These are phyloP conservation scores for Pyracantha coccinea DNA, from an alignment of 331 rosid species.

Conservation along the genomic window DNA sequence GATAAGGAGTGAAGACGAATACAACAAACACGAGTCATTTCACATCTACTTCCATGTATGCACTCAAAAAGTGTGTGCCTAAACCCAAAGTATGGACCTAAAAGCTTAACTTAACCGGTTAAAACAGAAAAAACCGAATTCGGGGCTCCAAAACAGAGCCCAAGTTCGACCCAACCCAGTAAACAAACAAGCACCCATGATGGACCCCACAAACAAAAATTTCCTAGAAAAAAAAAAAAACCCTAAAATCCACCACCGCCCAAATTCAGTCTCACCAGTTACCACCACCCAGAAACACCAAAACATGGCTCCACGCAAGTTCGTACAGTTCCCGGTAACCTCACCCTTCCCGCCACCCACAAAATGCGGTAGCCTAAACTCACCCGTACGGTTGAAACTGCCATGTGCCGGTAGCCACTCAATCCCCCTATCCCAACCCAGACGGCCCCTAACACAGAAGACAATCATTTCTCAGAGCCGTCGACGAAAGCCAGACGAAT, in stretches of 20 bases:
- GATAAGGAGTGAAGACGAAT: too few species aligned
- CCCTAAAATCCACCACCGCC: background rate
- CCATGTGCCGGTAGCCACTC: background rate
- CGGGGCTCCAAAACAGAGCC: background rate
- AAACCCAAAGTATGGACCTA: background rate
- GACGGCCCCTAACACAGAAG: background rate
- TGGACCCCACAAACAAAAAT: background rate
- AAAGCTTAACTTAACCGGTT: background rate
- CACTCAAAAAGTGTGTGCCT: background rate
- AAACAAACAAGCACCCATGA: background rate
- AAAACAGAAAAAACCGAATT: background rate
- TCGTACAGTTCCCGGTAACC: conserved; percentile 10
- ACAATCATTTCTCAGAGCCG: conserved; percentile 18
- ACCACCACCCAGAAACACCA: background rate
- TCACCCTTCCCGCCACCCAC: conserved; percentile 12
- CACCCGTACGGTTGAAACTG: conserved; percentile 8
- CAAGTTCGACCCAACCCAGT: background rate
- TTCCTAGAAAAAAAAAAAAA: background rate
- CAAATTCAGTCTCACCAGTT: background rate
- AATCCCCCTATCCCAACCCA: background rate
- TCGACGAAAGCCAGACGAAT: conserved; percentile 50
- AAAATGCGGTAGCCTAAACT: background rate
- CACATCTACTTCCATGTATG: background rate
- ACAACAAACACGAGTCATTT: background rate
- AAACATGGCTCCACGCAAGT: conserved; percentile 35